Conservation (phyloP, 768 basidiomycete genomes). For the Candolleomyces eurysporus region DNA sequence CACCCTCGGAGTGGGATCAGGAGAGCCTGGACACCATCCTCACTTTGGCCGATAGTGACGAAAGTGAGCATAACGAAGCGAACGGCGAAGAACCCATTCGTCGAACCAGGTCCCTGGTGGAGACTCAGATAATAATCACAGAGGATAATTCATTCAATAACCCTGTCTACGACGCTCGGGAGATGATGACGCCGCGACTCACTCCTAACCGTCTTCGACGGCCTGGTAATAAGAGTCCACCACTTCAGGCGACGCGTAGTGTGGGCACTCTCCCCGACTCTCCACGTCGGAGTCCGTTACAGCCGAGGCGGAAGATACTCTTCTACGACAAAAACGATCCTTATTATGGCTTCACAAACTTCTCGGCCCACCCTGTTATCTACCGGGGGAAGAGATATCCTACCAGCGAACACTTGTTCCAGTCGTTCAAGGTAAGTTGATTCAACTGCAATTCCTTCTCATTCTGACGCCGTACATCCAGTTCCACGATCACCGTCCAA, state of each 20-base stretch:
- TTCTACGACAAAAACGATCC: conserved; percentile 67
- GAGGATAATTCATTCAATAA: conserved; percentile 15
- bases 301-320: conserved; percentile 39
- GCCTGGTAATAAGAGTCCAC: conserved; percentile 6
- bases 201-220: conserved; percentile 7
- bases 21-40: conserved; percentile 39
- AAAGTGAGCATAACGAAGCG: conserved; percentile 19
- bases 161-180: background rate
- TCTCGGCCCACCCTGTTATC: conserved; percentile 61
- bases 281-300: conserved; percentile 15
- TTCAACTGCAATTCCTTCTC: background rate
- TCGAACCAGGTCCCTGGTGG: conserved; percentile 29
- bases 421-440: conserved; percentile 60
- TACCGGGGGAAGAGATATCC: conserved; percentile 67
- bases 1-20: conserved; percentile 41
- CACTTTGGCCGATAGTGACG: conserved; percentile 30
- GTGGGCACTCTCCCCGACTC: conserved; percentile 8
- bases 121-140: conserved; percentile 24
- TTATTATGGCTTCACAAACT: conserved; percentile 73
- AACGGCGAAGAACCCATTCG: conserved; percentile 27
- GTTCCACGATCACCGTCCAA: conserved; percentile 60
- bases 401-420: conserved; percentile 77
- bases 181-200: background rate
- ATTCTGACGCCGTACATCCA: conserved; percentile 21
- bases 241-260: background rate